Percentiles rank a stretch among this genome's conserved stretches.
These are phyloP conservation scores for Sabuloglossum arenarium DNA, from an alignment of 495 filamentous ascomycete genomes.

Conservation along the genomic window DNA sequence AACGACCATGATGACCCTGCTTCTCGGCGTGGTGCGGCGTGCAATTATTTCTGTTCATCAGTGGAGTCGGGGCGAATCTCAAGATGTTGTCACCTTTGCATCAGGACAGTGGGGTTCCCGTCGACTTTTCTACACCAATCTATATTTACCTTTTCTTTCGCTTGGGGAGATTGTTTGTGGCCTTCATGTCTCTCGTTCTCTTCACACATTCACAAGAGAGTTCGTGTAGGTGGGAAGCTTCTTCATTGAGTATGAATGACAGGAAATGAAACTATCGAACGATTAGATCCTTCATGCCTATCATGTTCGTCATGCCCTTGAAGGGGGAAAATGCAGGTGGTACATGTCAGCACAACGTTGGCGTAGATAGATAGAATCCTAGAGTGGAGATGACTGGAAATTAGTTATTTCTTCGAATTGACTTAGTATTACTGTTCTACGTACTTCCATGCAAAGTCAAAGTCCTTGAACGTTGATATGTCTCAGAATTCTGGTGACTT, in stretches of 20 bases:
- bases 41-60: neutral
- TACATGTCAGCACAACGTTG: too few relatives aligned
- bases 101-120: neutral
- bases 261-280: neutral
- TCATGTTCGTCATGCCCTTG: too few relatives aligned
- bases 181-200: neutral
- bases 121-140: neutral
- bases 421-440: too few relatives aligned
- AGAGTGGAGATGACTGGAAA: too few relatives aligned
- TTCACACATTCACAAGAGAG: neutral
- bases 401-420: too few relatives aligned
- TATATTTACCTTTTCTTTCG: neutral
- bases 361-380: too few relatives aligned
- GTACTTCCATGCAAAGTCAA: too few relatives aligned
- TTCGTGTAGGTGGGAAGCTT: neutral
- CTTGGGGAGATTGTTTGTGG: neutral
- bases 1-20: constrained; percentile 1
- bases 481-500: too few relatives aligned
- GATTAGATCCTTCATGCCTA: neutral
- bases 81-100: constrained; percentile 2
- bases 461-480: too few relatives aligned
- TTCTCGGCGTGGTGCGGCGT: constrained; percentile 1
- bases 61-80: constrained; percentile 2
- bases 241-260: neutral
- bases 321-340: too few relatives aligned